A percentile compares a stretch with the other conserved stretches of the same genome.
Conservation (phyloP, 2,329 filamentous ascomycete species). For the Sporothrix dimorphospora region DNA sequence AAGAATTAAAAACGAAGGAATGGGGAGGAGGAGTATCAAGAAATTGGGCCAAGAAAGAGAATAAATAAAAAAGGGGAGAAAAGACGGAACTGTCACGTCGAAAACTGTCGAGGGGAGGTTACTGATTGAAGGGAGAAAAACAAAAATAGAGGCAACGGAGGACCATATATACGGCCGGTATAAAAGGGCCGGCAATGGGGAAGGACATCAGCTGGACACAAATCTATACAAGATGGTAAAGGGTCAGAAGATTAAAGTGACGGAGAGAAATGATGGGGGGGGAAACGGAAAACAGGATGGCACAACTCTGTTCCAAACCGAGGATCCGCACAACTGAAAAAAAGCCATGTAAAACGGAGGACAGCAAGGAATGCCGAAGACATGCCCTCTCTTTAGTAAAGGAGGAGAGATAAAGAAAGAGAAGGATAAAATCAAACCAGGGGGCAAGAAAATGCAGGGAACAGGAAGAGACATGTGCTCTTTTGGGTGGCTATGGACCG, state of each 20-base stretch:
- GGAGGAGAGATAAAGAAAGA: background rate
- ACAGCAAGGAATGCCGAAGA: slow-evolving; percentile 6
- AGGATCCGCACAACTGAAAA: background rate
- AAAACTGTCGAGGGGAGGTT: background rate
- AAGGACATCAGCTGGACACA: background rate
- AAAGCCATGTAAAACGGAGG: background rate
- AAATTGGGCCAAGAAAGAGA: background rate
- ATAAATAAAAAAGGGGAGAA: background rate
- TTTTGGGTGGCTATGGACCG: background rate
- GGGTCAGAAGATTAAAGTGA: background rate
- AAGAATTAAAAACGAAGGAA: background rate
- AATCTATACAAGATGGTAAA: background rate
- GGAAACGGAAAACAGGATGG: background rate
- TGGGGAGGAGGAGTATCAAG: background rate
- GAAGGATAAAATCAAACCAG: background rate
- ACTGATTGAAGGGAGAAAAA: background rate
- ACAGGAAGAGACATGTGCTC: background rate
- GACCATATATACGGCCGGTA: slow-evolving; percentile 29
- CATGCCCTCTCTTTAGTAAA: background rate
- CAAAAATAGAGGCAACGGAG: background rate
- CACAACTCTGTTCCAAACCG: slow-evolving; percentile 7
- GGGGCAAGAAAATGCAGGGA: background rate
- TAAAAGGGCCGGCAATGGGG: background rate
- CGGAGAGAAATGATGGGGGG: background rate
- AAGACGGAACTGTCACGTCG: slow-evolving; percentile 3